phyloP scores from a whole-genome alignment of 139 green algal species.

The Edaphochlamys debaryana region DNA sequence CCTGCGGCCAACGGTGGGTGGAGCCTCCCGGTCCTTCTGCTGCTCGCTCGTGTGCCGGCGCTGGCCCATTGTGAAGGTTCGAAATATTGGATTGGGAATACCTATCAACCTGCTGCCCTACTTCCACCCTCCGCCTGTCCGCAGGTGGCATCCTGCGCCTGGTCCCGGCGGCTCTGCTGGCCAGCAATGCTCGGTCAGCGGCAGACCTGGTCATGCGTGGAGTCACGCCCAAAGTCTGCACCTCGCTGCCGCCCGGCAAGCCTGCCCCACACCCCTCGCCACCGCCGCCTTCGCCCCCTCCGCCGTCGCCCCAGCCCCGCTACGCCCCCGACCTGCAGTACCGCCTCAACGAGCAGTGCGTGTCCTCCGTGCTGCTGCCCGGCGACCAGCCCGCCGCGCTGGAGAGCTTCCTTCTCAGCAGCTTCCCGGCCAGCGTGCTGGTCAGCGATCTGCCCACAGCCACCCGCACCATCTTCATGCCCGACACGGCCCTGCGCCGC shows the following conservation, averaged over 20 bases:
- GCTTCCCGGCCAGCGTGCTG: neutral
- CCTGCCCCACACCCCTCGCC: no score
- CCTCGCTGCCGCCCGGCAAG: neutral
- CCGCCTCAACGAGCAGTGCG: neutral
- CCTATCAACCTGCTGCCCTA: no score
- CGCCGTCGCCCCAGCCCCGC: no score
- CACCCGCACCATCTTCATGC: neutral
- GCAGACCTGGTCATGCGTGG: neutral
- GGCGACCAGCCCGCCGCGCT: neutral
- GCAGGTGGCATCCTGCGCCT: neutral
- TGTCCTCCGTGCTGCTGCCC: neutral
- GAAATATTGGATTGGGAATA: no score
- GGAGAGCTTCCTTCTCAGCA: neutral
- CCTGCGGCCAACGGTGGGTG: no score
- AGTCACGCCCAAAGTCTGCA: neutral
- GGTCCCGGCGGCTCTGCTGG: neutral
- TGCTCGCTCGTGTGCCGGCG: no score
- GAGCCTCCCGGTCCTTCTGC: no score
- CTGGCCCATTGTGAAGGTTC: no score
- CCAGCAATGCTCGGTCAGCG: no score
- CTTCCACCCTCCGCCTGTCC: no score
- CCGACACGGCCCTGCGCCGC: neutral
- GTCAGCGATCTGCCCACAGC: neutral
- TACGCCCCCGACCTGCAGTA: neutral
- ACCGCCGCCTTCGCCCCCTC: no score